phyloP scores from a whole-genome alignment of 768 basidiomycete species.

The Panaeolus cyanescens region DNA sequence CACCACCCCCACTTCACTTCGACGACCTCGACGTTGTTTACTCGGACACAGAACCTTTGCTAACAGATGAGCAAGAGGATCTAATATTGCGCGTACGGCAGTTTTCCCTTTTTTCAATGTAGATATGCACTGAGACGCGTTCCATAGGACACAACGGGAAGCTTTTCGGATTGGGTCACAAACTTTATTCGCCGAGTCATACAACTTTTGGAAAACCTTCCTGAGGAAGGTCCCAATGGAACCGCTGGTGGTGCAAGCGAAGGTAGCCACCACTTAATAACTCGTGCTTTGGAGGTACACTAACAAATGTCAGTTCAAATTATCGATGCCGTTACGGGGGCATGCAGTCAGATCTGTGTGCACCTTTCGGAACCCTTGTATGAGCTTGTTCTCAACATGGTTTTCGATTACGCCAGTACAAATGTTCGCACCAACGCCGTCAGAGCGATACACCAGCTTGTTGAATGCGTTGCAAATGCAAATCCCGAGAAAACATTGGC shows the following conservation, averaged over 20 bases:
- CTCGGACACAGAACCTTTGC: conserved; percentile 37
- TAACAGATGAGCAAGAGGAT: conserved; percentile 71
- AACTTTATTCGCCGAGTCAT: conserved; percentile 80
- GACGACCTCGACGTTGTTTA: conserved; percentile 40
- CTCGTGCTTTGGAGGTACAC: not conserved
- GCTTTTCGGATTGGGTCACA: conserved; percentile 83
- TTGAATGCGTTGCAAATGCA: conserved; percentile 84
- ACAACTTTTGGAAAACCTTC: conserved; percentile 80
- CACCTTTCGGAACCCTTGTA: conserved; percentile 76
- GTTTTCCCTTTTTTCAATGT: not conserved
- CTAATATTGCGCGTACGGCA: conserved; percentile 51
- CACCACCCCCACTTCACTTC: conserved; percentile 39
- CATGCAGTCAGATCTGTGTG: conserved; percentile 77
- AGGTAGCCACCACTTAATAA: conserved; percentile 38
- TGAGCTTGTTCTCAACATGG: conserved; percentile 80
- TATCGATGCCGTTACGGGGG: conserved; percentile 73
- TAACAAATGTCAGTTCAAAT: conserved; percentile 60
- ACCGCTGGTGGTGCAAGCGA: conserved; percentile 65
- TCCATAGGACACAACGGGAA: conserved; percentile 61
- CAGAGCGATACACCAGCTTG: conserved; percentile 82
- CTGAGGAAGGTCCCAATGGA: conserved; percentile 74
- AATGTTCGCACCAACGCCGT: conserved; percentile 86
- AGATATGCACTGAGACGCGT: not conserved
- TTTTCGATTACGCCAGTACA: conserved; percentile 80
- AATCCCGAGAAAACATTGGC: conserved; percentile 75